Percentiles rank a stretch among this genome's conserved stretches.
Conservation (phyloP, 2,329 filamentous ascomycete genomes). For the Phaeosphaeria sp. region DNA sequence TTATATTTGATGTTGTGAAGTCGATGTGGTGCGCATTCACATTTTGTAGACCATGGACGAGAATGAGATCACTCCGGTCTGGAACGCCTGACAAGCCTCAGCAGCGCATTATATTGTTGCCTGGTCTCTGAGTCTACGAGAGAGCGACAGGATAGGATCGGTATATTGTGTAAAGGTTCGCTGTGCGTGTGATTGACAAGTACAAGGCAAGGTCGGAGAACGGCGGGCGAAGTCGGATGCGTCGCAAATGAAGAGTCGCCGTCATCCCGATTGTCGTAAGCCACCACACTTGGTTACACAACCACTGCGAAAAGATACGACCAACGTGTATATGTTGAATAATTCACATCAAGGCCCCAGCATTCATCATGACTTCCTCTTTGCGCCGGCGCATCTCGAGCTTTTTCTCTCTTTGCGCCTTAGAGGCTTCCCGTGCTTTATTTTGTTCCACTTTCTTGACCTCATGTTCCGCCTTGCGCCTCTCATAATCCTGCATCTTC, state of each 20-base stretch:
- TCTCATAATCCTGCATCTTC: slow-evolving; percentile 43
- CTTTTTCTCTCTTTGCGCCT: slow-evolving; percentile 46
- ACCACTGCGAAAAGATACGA: background rate
- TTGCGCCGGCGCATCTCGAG: slow-evolving; percentile 52
- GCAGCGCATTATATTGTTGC: background rate
- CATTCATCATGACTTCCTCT: slow-evolving; percentile 53
- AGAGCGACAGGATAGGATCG: background rate
- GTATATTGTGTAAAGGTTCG: background rate
- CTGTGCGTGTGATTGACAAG: background rate
- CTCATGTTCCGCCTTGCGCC: slow-evolving; percentile 44
- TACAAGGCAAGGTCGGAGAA: background rate
- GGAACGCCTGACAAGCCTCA: no score
- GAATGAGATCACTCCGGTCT: no score
- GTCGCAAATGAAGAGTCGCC: background rate
- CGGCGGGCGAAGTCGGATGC: background rate
- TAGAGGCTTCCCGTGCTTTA: slow-evolving; percentile 38
- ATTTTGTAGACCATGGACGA: no score
- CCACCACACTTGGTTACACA: background rate
- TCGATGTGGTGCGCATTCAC: no score
- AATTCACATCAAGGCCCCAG: slow-evolving; percentile 43
- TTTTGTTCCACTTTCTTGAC: slow-evolving; percentile 40
- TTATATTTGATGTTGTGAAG: no score
- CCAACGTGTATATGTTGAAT: no score
- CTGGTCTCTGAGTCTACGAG: background rate
- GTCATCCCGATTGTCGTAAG: background rate